These are phyloP conservation scores for Colletotrichum spaethianum DNA, from an alignment of 2,329 filamentous ascomycete genomes.

Conservation along the genomic window DNA sequence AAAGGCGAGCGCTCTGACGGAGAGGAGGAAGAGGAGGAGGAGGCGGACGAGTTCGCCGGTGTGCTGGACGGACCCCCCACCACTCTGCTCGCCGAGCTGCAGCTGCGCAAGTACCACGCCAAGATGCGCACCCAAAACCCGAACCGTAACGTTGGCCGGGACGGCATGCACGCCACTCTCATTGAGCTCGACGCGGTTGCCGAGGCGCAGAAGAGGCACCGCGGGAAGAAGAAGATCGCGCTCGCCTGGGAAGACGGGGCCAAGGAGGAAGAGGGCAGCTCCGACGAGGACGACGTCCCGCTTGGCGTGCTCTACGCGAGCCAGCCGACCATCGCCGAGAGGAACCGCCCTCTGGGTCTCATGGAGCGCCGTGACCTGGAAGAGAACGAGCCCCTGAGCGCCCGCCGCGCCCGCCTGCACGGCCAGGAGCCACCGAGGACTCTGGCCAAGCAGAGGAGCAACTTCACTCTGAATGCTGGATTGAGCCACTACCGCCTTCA, in stretches of 20 bases:
- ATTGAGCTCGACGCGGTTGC: constrained; percentile 92
- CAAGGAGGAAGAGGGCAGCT: constrained; percentile 59
- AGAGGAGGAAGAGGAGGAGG: constrained; percentile 58
- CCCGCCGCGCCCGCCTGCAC: constrained; percentile 80
- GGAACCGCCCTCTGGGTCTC: constrained; percentile 78
- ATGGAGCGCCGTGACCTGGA: constrained; percentile 89
- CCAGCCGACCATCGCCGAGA: constrained; percentile 69
- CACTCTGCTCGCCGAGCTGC: constrained; percentile 91
- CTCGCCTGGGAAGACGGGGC: constrained; percentile 88
- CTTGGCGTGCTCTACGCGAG: constrained; percentile 83
- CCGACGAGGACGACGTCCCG: constrained; percentile 88
- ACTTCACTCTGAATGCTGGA: constrained; percentile 57
- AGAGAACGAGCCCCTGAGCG: constrained; percentile 90
- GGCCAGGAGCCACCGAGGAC: constrained; percentile 65
- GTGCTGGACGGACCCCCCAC: constrained; percentile 80
- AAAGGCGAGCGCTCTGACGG: constrained; percentile 50
- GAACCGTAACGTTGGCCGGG: constrained; percentile 67
- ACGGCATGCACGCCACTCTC: constrained; percentile 91
- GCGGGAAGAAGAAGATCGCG: constrained; percentile 82
- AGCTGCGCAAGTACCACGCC: constrained; percentile 90
- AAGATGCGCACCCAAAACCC: constrained; percentile 83
- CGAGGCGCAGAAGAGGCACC: constrained; percentile 83
- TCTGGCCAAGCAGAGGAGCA: constrained; percentile 59
- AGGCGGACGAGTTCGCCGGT: constrained; percentile 44
- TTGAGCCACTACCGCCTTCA: constrained; percentile 45